Evolutionary conservation across 2,329 filamentous ascomycete genomes (phyloP).

Genomic region (Aspergillus quadrilineatus): DNA sequence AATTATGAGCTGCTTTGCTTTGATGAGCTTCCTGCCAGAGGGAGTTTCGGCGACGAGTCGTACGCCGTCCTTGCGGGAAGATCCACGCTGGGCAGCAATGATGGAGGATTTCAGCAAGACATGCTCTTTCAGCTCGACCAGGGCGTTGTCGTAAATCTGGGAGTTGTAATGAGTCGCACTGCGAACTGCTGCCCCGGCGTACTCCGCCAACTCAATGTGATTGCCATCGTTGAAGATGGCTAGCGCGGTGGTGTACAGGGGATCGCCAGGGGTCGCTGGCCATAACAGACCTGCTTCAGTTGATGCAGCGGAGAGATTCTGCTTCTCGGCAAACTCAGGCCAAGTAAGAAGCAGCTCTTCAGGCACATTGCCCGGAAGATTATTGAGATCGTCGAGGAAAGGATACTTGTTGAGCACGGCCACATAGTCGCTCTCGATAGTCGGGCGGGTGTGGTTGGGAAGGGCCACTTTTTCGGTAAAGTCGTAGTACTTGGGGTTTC

Average conservation of each 20-base stretch:
- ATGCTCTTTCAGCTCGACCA: background rate
- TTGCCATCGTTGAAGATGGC: background rate
- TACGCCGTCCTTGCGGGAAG: background rate
- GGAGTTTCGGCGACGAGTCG: background rate
- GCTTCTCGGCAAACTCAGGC: background rate
- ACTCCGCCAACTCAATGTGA: background rate
- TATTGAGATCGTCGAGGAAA: conserved; percentile 9
- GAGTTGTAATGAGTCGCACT: background rate
- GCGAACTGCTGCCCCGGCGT: background rate
- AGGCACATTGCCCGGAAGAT: conserved; percentile 16
- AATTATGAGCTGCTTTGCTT: background rate
- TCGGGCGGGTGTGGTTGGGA: conserved; percentile 10
- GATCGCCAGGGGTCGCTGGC: background rate
- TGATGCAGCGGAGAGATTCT: background rate
- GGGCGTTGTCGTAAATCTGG: background rate
- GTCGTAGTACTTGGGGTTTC: conserved; percentile 1
- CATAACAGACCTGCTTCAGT: background rate
- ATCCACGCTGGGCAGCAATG: background rate
- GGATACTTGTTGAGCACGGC: conserved; percentile 7
- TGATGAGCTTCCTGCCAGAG: background rate
- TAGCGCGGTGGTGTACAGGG: background rate
- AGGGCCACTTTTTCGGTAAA: background rate
- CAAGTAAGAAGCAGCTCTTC: conserved; percentile 8
- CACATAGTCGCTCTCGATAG: conserved; percentile 18
- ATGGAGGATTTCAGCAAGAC: background rate